Evolutionary conservation across 1,284 basidiomycete genomes (phyloP).

Genomic region (Leucoagaricus sp.): DNA sequence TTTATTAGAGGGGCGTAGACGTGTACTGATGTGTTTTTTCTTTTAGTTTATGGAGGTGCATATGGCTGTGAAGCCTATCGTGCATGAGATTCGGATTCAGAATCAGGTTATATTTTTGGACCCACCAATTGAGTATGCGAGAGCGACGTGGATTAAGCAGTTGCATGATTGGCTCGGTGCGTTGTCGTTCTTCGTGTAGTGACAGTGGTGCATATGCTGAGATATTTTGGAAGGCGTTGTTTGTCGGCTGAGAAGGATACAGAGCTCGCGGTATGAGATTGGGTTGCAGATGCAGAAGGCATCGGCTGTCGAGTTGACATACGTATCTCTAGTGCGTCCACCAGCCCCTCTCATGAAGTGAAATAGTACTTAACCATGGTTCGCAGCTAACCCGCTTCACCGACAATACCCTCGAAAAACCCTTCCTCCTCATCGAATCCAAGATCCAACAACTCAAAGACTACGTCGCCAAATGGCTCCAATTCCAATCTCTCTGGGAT

Average conservation of each 20-base stretch:
- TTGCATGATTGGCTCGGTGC: slow-evolving; percentile 88
- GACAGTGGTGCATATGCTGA: neutral
- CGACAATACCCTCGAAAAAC: slow-evolving; percentile 76
- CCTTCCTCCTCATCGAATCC: slow-evolving; percentile 85
- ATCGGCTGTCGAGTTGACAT: slow-evolving; percentile 67
- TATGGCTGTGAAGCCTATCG: slow-evolving; percentile 78
- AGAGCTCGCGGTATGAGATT: slow-evolving; percentile 96
- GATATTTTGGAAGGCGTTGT: slow-evolving; percentile 61
- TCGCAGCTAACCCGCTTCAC: slow-evolving; percentile 75
- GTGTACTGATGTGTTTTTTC: slow-evolving; percentile 1
- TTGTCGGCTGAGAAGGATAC: slow-evolving; percentile 87
- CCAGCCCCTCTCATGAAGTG: neutral
- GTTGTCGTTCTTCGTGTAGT: slow-evolving; percentile 16
- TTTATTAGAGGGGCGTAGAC: slow-evolving; percentile 10
- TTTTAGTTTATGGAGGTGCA: slow-evolving; percentile 64
- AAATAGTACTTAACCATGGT: slow-evolving; percentile 5
- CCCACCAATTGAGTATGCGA: slow-evolving; percentile 94
- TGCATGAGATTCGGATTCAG: slow-evolving; percentile 96
- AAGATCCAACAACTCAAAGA: slow-evolving; percentile 87
- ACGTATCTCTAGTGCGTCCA: slow-evolving; percentile 74
- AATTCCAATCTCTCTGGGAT: slow-evolving; percentile 99
- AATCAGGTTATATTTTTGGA: slow-evolving; percentile 99
- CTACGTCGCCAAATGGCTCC: slow-evolving; percentile 97
- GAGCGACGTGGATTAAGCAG: slow-evolving; percentile 89
- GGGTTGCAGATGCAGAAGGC: slow-evolving; percentile 83